A percentile compares a stretch with the other conserved stretches of the same genome.
Evolutionary conservation across 1,139 yeast genomes (phyloP).

Genomic region (Blastobotrys arbuscula): DNA sequence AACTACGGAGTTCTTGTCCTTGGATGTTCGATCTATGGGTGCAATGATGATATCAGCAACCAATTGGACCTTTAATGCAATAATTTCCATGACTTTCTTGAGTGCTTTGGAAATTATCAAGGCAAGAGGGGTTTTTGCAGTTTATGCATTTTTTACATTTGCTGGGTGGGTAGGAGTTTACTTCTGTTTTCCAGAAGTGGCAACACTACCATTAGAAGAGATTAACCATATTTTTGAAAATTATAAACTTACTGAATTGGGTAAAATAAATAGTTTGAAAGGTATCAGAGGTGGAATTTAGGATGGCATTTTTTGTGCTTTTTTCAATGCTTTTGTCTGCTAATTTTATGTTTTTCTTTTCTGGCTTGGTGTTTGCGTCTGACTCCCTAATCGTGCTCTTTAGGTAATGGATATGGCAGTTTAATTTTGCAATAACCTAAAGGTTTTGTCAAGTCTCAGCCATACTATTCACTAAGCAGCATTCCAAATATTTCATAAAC

Average conservation of each 20-base stretch:
- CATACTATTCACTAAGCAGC: conserved; percentile 3
- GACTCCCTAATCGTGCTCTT: background rate
- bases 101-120: conserved; percentile 34
- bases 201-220: conserved; percentile 43
- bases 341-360: background rate
- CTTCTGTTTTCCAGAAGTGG: conserved; percentile 44
- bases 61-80: conserved; percentile 42
- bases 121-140: conserved; percentile 35
- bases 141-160: conserved; percentile 37
- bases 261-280: conserved; percentile 3
- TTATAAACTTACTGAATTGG: background rate
- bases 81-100: conserved; percentile 39
- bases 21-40: conserved; percentile 42
- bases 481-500: background rate
- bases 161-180: conserved; percentile 40
- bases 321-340: background rate
- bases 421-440: conserved; percentile 1
- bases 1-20: conserved; percentile 43
- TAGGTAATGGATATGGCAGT: conserved; percentile 7
- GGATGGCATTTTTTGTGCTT: background rate
- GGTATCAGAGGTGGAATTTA: background rate
- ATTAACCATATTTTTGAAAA: conserved; percentile 36
- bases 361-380: background rate
- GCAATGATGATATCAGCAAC: conserved; percentile 41
- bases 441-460: conserved; percentile 1